Evolutionary conservation across 768 basidiomycete species (phyloP).

Genomic region (Xerocomus brunneocitrinus): DNA sequence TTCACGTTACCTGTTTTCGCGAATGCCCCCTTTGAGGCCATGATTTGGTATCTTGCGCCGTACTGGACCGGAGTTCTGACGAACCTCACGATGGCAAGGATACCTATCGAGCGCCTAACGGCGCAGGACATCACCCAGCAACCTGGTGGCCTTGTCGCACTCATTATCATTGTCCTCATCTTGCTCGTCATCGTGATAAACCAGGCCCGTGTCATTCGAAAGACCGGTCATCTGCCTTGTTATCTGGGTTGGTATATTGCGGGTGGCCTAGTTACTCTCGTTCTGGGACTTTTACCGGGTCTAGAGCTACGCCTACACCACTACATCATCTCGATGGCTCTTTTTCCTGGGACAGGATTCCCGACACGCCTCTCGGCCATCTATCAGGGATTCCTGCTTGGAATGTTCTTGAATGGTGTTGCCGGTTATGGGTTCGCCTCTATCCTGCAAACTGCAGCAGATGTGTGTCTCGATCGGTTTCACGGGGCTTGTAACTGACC

Average conservation of each 20-base stretch:
- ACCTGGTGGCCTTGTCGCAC: conserved; percentile 61
- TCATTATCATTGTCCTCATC: conserved; percentile 64
- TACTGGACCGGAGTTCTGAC: conserved; percentile 77
- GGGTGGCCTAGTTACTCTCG: conserved; percentile 61
- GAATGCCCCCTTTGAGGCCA: conserved; percentile 65
- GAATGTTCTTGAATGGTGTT: conserved; percentile 75
- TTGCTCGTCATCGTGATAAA: conserved; percentile 59
- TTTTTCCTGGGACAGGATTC: conserved; percentile 76
- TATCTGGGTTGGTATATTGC: conserved; percentile 71
- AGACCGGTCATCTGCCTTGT: conserved; percentile 77
- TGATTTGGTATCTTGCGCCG: conserved; percentile 68
- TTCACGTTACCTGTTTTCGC: conserved; percentile 69
- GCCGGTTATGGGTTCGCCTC: conserved; percentile 79
- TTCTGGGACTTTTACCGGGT: conserved; percentile 66
- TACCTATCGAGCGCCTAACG: conserved; percentile 76
- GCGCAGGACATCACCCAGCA: conserved; percentile 60
- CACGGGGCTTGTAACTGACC: not conserved
- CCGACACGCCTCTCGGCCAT: conserved; percentile 76
- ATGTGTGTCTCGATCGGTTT: conserved; percentile 40
- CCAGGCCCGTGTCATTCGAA: conserved; percentile 77
- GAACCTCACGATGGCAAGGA: conserved; percentile 64
- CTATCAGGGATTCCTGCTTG: conserved; percentile 77
- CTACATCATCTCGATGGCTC: conserved; percentile 70
- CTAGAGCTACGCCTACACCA: conserved; percentile 74
- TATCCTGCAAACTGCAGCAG: conserved; percentile 69